Conservation (phyloP, 208 protist genomes). For the Wallacemonas collosoma region DNA sequence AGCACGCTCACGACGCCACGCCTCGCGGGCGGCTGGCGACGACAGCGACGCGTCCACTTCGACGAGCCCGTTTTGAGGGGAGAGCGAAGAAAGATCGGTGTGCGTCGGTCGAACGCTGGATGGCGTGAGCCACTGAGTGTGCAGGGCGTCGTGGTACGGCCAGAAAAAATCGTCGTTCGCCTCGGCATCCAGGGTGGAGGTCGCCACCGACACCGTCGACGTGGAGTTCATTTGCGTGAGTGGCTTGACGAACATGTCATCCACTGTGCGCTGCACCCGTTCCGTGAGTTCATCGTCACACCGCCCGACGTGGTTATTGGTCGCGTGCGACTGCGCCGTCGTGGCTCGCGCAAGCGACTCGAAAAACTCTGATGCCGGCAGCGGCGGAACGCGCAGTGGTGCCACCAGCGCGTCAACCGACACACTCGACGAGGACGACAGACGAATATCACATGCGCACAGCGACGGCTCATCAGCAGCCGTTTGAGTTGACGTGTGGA, state of each 20-base stretch:
- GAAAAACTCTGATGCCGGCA: background rate
- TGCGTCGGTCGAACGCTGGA: background rate
- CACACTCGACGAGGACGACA: background rate
- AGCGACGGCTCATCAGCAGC: background rate
- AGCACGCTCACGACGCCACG: slow-evolving; percentile 6
- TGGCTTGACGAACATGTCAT: background rate
- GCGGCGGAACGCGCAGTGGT: background rate
- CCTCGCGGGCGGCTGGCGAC: slow-evolving; percentile 3
- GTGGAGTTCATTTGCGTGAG: background rate
- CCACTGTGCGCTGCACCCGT: background rate
- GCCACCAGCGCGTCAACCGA: background rate
- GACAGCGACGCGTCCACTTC: slow-evolving; percentile 1
- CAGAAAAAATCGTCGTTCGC: background rate
- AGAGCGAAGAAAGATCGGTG: too few species aligned
- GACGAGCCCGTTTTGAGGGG: background rate
- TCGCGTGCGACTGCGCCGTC: background rate
- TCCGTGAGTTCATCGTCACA: background rate
- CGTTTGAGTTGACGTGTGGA: background rate
- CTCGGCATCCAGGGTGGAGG: too few species aligned
- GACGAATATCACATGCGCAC: background rate
- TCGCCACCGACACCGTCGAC: too few species aligned
- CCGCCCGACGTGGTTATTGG: too few species aligned
- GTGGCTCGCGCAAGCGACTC: background rate
- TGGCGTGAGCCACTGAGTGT: background rate
- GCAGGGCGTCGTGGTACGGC: background rate